A percentile compares a stretch with the other conserved stretches of the same genome.
phyloP scores from a whole-genome alignment of 2,329 filamentous ascomycete genomes.

The Penicillium sp. region DNA sequence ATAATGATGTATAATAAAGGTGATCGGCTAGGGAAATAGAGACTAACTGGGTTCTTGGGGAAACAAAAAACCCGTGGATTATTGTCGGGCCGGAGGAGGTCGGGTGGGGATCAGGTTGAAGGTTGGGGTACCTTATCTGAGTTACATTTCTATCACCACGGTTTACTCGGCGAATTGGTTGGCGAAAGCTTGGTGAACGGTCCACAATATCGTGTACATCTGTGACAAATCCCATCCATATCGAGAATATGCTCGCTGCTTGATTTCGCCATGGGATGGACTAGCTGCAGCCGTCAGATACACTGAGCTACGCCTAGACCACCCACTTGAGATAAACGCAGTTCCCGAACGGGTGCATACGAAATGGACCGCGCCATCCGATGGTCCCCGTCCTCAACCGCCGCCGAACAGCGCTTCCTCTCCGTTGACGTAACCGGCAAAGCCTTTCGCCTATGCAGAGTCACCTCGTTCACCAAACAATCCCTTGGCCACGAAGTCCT shows the following conservation, averaged over 20 bases:
- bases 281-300: slow-evolving; percentile 3
- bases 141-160: background rate
- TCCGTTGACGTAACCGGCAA: slow-evolving; percentile 66
- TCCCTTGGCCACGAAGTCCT: slow-evolving; percentile 59
- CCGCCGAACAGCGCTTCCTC: slow-evolving; percentile 61
- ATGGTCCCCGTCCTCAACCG: slow-evolving; percentile 65
- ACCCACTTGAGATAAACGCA: background rate
- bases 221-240: too few relatives aligned
- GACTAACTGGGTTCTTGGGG: background rate
- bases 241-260: slow-evolving; percentile 10
- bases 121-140: slow-evolving; percentile 2
- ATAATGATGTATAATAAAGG: background rate
- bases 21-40: background rate
- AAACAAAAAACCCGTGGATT: slow-evolving; percentile 4
- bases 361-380: slow-evolving; percentile 59
- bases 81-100: slow-evolving; percentile 9
- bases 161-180: background rate
- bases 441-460: slow-evolving; percentile 62
- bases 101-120: slow-evolving; percentile 4
- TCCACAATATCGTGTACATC: too few relatives aligned
- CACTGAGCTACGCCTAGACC: slow-evolving; percentile 2
- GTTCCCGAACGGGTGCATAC: background rate
- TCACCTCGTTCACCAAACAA: slow-evolving; percentile 46
- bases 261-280: slow-evolving; percentile 13
- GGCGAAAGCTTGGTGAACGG: background rate